These are phyloP conservation scores for Cyanidioschyzon merolae DNA, from an alignment of 23 red algal species.

Conservation along the genomic window DNA sequence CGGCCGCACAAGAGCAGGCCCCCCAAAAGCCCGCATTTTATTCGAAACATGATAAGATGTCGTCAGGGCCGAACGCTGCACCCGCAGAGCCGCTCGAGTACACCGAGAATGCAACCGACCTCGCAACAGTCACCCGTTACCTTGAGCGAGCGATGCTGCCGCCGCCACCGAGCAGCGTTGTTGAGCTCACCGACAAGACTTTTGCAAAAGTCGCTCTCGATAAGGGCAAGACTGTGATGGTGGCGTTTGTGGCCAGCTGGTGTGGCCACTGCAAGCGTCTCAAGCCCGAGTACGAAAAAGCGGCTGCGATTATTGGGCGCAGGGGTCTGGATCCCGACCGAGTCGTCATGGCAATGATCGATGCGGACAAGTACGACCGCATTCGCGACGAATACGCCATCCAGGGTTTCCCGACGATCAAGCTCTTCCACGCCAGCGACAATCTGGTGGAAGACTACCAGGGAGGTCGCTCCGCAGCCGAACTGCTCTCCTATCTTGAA, in stretches of 20 bases:
- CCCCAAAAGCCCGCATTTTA: neutral
- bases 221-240: constrained; percentile 16
- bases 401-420: constrained; percentile 24
- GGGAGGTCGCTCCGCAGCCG: constrained; percentile 19
- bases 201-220: constrained; percentile 15
- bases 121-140: neutral
- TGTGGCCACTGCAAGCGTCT: constrained; percentile 19
- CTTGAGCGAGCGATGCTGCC: neutral
- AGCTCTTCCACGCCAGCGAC: neutral
- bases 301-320: neutral
- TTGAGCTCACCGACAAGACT: constrained; percentile 25
- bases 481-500: neutral
- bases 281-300: constrained; percentile 15
- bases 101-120: neutral
- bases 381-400: constrained; percentile 13
- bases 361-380: constrained; percentile 20
- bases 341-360: constrained; percentile 20
- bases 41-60: neutral
- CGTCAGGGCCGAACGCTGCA: neutral
- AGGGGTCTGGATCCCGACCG: neutral
- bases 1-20: neutral
- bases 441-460: constrained; percentile 20
- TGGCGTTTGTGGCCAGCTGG: constrained; percentile 17
- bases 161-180: neutral
- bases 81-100: neutral